Evolutionary conservation across 1,284 basidiomycete species (phyloP), one percentile per base, ranked within the genome.

Genomic region (Tilletia indica): DNA sequence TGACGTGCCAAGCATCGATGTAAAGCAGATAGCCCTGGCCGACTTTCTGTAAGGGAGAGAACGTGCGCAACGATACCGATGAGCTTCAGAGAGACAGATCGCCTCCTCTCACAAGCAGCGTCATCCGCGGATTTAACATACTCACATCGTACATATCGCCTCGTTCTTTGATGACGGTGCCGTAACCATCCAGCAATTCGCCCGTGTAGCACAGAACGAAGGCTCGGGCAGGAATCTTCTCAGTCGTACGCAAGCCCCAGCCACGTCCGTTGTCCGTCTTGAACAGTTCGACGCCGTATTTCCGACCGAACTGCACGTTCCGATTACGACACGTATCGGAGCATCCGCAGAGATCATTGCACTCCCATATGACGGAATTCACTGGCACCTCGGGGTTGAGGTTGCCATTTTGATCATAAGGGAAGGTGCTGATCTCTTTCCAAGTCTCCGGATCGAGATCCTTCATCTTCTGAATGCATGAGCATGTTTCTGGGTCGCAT

Each of bases 141-240:
- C 61, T 64, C 36, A 64, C 61, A 21, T 64, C 61, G 81, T 97
- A 97, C 14, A 89, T 85, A 42, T 77, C 77, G 71, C 91, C 92
- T 34, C 94, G 88, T 11, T 84, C 78, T 45, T 45, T 45, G 42
- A 45, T 45, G 63, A 93, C 89, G 2, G 88, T 88, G 69, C 91
- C 90, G 1, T 83, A 85, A 66, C 92, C 90, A 0, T 88, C 89
- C 34, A 96, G 78, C 4, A 94, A 85, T 81, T 97, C 94, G 0
- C 94, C 94, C 1, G 92, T 86, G 83, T 96, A 96, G 0, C 92
- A 87, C 1, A 93, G 93, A 58, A 97, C 85, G 80, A 91, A 96
- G 0, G 89, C 88, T 2, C 92, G 90, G 45, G 82, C 85, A 0
- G 87, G 87, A 34, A 64, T 39, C 31, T 14, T 21, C 21, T 39